Percentiles rank a stretch among this genome's conserved stretches.
Conservation (phyloP, 164 flowering plant species). For the Magnolia officinalis region DNA sequence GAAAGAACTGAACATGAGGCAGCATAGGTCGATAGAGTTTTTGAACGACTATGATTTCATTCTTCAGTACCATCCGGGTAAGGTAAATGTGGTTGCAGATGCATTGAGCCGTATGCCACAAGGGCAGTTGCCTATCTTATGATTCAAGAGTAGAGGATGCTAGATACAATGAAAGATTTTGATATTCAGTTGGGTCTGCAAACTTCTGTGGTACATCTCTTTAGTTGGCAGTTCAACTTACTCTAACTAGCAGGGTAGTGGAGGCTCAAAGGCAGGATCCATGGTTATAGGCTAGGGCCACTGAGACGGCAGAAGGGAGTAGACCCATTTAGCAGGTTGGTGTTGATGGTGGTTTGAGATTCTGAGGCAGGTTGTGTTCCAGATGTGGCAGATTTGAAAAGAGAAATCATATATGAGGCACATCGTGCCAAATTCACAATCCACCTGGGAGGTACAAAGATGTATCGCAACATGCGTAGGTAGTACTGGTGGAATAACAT, state of each 20-base stretch:
- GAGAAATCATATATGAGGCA: background rate
- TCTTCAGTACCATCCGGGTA: background rate
- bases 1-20: background rate
- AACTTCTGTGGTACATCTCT: background rate
- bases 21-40: background rate
- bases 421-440: background rate
- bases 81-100: background rate
- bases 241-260: background rate
- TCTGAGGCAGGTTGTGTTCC: background rate
- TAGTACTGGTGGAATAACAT: background rate
- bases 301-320: background rate
- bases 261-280: background rate
- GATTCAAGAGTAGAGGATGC: background rate
- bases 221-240: background rate
- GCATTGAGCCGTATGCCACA: background rate
- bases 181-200: background rate
- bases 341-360: background rate
- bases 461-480: background rate
- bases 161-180: background rate
- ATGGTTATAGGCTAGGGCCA: background rate
- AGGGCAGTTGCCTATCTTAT: background rate
- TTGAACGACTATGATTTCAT: background rate
- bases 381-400: background rate
- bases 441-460: background rate
- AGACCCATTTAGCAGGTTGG: background rate